Percentiles rank a stretch among this genome's conserved stretches.
phyloP scores from a whole-genome alignment of 805 yeast species.

The Scheffersomyces ergatensis region DNA sequence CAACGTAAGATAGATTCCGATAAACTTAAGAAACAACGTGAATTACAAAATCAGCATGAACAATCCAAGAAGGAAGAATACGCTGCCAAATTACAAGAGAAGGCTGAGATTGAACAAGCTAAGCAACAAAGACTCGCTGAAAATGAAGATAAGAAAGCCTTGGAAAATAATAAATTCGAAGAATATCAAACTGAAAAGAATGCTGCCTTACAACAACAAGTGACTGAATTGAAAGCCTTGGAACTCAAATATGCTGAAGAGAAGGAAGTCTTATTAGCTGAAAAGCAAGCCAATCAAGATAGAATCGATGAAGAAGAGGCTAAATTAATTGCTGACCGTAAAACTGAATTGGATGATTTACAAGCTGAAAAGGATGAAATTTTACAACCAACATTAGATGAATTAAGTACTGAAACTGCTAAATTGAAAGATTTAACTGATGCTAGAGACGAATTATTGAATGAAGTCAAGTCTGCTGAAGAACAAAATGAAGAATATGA shows the following conservation, averaged over 20 bases:
- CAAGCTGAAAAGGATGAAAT: conserved; percentile 54
- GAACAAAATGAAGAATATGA: conserved; percentile 44
- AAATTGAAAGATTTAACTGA: conserved; percentile 50
- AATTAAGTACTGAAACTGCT: conserved; percentile 47
- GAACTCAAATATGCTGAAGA: conserved; percentile 37
- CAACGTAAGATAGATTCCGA: conserved; percentile 54
- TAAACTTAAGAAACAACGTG: conserved; percentile 30
- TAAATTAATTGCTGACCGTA: conserved; percentile 43
- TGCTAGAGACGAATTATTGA: conserved; percentile 45
- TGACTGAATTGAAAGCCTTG: conserved; percentile 29
- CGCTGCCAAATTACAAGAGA: conserved; percentile 29
- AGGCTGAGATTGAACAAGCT: conserved; percentile 33
- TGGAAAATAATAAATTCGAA: conserved; percentile 25
- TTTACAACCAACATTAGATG: conserved; percentile 54
- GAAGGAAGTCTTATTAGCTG: conserved; percentile 41
- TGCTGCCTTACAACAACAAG: conserved; percentile 26
- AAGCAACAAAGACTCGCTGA: conserved; percentile 30
- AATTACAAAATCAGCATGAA: conserved; percentile 29
- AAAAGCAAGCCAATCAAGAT: conserved; percentile 47
- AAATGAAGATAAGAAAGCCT: conserved; percentile 29
- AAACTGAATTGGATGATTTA: conserved; percentile 44
- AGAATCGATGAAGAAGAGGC: conserved; percentile 42
- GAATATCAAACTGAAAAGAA: conserved; percentile 28
- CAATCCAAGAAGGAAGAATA: conserved; percentile 27
- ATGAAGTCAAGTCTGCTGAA: conserved; percentile 45